phyloP scores from a whole-genome alignment of 805 yeast species.

The Pichia nanzhaoensis region DNA sequence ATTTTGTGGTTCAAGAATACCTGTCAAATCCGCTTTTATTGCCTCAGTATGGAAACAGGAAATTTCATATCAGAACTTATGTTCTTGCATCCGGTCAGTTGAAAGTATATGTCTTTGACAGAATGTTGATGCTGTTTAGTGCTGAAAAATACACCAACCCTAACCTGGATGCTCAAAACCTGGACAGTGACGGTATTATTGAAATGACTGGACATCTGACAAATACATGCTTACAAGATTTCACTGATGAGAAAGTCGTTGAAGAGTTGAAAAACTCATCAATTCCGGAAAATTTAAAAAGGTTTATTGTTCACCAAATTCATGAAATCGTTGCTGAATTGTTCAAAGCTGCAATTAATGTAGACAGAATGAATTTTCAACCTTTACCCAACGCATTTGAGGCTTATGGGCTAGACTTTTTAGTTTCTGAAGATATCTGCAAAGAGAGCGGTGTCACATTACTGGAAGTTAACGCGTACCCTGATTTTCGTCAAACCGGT shows the following conservation, averaged over 20 bases:
- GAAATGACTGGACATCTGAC: conserved; percentile 76
- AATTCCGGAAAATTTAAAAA: conserved; percentile 31
- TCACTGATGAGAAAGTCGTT: conserved; percentile 24
- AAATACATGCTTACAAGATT: conserved; percentile 80
- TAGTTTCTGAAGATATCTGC: conserved; percentile 50
- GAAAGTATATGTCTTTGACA: conserved; percentile 68
- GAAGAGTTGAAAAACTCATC: conserved; percentile 62
- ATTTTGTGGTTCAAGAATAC: conserved; percentile 86
- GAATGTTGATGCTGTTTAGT: conserved; percentile 81
- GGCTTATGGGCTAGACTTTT: conserved; percentile 81
- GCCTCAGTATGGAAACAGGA: conserved; percentile 51
- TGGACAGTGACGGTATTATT: conserved; percentile 27
- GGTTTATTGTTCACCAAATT: conserved; percentile 46
- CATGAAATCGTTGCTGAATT: conserved; percentile 58
- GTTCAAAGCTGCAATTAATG: conserved; percentile 73
- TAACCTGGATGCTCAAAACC: conserved; percentile 22
- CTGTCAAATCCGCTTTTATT: conserved; percentile 61
- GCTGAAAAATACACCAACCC: conserved; percentile 40
- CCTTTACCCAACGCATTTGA: conserved; percentile 80
- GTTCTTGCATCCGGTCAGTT: conserved; percentile 71
- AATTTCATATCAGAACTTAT: conserved; percentile 86
- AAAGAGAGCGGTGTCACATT: conserved; percentile 38
- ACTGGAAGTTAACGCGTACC: conserved; percentile 87
- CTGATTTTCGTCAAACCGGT: conserved; percentile 97
- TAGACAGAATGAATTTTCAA: conserved; percentile 78